Base-by-base conservation (phyloP, 306 rosid genomes). In the Lathyrus sativus region DNA sequence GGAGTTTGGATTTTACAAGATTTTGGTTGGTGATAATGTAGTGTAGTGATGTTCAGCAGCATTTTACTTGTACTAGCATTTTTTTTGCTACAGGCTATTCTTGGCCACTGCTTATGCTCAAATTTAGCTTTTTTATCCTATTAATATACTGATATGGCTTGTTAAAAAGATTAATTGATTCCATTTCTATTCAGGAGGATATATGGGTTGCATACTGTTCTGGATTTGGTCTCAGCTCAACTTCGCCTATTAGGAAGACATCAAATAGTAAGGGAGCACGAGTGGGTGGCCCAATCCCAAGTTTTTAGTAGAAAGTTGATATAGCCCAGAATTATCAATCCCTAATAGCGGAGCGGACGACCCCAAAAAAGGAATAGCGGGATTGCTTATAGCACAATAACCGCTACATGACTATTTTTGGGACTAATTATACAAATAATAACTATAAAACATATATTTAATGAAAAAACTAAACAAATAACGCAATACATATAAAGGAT, bases 131-230 rank as follows among this genome's bases (percentile, higher is more conserved):
- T n/a, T n/a, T n/a, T n/a, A 43, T 43, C 13, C 14, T 11, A 11
- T 42, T 42, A 2, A 11, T 46, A 14, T 46, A 14, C 6, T 46
- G 53, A 14, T 46, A 2, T n/a, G 54, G 54, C 54, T 48, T 15
- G 7, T 48, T 48, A 48, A 48, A 48, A 2, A 48, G 15, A n/a
- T 48, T 33, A 33, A 66, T 49, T 58, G 68, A 24, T 49, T 38
- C 38, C 60, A 49, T 66, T 38, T 56, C 65, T 54, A 44, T 55
- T 63, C 29, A 45, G 8, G 18, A 64, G 41, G 58, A 74, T 5
- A 44, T 17, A 56, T 19, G 43, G 60, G 49, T 44, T 22, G 31
- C 57, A 11, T 53, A 29, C 24, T 15, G 55, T 14, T 48, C 18
- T 2, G n/a, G 57, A 19, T 9, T 51, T 17, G 31, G 31, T 9